A percentile compares a stretch with the other conserved stretches of the same genome.
These are phyloP conservation scores for Elaeis guineensis DNA, from an alignment of 176 grass and related monocot genomes.

Conservation along the genomic window DNA sequence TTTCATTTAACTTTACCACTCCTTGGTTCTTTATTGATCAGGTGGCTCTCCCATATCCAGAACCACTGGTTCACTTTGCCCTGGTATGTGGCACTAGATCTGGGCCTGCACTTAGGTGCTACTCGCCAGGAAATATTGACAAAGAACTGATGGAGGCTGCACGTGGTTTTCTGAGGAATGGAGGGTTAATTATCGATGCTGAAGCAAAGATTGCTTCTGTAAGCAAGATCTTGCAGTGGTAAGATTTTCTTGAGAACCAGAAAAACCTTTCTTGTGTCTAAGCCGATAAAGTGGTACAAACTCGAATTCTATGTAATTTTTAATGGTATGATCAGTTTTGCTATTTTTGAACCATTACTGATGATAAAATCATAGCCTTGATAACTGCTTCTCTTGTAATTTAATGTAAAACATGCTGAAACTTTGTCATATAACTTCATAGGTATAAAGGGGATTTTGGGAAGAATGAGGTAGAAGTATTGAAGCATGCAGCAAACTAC, in stretches of 20 bases:
- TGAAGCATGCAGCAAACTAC: conserved; percentile 93
- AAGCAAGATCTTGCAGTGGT: conserved; percentile 82
- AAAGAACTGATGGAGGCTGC: conserved; percentile 87
- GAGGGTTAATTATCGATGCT: conserved; percentile 63
- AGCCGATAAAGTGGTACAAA: no score
- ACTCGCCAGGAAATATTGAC: conserved; percentile 90
- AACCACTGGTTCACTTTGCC: conserved; percentile 96
- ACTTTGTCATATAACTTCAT: conserved; percentile 3
- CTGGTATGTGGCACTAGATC: conserved; percentile 89
- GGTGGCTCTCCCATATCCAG: conserved; percentile 69
- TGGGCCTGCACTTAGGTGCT: conserved; percentile 71
- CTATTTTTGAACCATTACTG: no score
- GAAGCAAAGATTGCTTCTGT: conserved; percentile 56
- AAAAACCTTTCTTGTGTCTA: no score
- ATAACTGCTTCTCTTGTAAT: no score
- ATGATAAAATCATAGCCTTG: no score
- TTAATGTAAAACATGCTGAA: no score
- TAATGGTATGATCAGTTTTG: no score
- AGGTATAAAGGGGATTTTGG: conserved; percentile 92
- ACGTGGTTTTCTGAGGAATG: conserved; percentile 61
- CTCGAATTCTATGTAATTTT: no score
- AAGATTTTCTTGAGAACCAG: conserved; percentile 22
- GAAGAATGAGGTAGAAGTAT: conserved; percentile 71
- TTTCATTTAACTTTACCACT: no score
- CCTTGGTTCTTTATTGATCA: conserved; percentile 3